phyloP scores from a whole-genome alignment of 139 green algal genomes.

The Zygnema circumcarinatum region DNA sequence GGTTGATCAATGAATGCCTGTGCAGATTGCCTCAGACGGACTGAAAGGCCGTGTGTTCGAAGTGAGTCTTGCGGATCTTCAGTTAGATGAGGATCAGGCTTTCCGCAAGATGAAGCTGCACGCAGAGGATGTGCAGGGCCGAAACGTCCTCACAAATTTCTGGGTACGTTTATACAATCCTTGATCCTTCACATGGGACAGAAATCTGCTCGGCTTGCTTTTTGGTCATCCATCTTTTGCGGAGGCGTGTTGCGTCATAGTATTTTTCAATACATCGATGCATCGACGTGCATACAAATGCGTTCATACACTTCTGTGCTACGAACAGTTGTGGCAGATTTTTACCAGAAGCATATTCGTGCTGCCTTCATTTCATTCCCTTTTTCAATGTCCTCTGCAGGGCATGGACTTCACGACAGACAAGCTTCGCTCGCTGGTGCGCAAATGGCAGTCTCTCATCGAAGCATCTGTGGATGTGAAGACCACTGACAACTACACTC shows the following conservation, averaged over 20 bases:
- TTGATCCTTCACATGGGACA: no score
- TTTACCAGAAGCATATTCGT: no score
- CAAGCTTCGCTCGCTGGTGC: slow-evolving; percentile 97
- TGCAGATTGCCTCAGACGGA: slow-evolving; percentile 96
- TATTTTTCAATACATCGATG: no score
- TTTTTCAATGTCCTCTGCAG: no score
- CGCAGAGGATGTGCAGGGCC: slow-evolving; percentile 94
- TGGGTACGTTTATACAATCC: slow-evolving; percentile 35
- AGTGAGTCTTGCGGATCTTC: slow-evolving; percentile 94
- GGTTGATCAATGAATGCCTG: no score
- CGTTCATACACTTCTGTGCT: no score
- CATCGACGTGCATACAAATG: no score
- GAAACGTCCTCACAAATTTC: slow-evolving; percentile 98
- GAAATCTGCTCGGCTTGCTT: no score
- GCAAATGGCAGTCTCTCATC: slow-evolving; percentile 99
- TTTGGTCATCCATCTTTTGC: no score
- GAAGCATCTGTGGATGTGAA: slow-evolving; percentile 97
- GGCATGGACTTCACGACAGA: slow-evolving; percentile 99
- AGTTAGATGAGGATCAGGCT: slow-evolving; percentile 97
- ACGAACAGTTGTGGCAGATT: no score
- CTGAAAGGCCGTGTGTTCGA: slow-evolving; percentile 98
- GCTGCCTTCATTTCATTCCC: no score
- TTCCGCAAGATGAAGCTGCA: slow-evolving; percentile 97
- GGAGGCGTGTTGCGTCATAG: no score
- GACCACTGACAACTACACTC: slow-evolving; percentile 96